Conservation (phyloP, 495 filamentous ascomycete genomes). For the Aspergillus bertholletiae region DNA sequence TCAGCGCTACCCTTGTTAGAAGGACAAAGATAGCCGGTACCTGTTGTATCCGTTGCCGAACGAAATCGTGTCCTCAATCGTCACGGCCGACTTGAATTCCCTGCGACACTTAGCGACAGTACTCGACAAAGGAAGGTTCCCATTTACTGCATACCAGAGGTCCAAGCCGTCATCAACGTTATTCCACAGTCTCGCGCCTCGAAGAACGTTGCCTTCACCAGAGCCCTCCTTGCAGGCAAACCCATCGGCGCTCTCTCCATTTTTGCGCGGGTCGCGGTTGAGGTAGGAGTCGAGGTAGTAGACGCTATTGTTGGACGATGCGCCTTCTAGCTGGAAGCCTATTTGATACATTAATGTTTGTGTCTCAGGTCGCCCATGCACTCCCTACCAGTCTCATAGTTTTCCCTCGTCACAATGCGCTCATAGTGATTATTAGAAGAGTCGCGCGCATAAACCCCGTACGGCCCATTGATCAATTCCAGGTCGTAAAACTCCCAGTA, state of each 20-base stretch:
- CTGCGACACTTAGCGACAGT: slow-evolving; percentile 1
- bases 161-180: slow-evolving; percentile 19
- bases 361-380: too few species aligned
- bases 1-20: too few species aligned
- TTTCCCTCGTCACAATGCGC: slow-evolving; percentile 12
- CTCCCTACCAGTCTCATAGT: slow-evolving; percentile 16
- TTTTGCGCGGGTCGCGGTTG: slow-evolving; percentile 19
- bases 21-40: slow-evolving; percentile 4
- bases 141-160: slow-evolving; percentile 7
- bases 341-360: not conserved
- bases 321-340: slow-evolving; percentile 18
- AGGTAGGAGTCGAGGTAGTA: slow-evolving; percentile 17
- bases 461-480: slow-evolving; percentile 17
- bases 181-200: slow-evolving; percentile 17
- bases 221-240: slow-evolving; percentile 20
- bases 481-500: slow-evolving; percentile 21
- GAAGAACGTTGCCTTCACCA: slow-evolving; percentile 15
- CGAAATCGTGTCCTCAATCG: slow-evolving; percentile 17
- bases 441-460: slow-evolving; percentile 15
- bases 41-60: slow-evolving; percentile 18
- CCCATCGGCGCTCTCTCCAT: slow-evolving; percentile 18
- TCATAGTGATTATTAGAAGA: slow-evolving; percentile 21
- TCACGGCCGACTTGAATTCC: slow-evolving; percentile 21
- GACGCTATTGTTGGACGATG: slow-evolving; percentile 15
- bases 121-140: not conserved